Evolutionary conservation across 495 filamentous ascomycete genomes (phyloP).

Genomic region (Hyphodiscus hymeniophilus): DNA sequence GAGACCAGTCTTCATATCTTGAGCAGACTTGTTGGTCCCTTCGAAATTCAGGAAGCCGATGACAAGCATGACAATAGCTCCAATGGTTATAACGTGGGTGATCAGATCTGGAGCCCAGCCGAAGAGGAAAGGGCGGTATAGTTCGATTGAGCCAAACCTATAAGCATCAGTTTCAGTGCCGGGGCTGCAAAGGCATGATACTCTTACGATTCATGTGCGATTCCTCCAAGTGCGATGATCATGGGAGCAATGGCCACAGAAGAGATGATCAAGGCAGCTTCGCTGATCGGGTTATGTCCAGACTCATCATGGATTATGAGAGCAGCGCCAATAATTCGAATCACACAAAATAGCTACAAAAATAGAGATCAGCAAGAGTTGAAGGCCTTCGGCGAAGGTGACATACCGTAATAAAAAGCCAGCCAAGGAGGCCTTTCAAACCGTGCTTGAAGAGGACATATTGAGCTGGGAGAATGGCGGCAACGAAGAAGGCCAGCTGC

Average conservation of each 20-base stretch:
- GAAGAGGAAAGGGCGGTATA: neutral
- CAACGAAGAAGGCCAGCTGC: neutral
- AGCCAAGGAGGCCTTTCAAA: neutral
- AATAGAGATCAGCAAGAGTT: no score
- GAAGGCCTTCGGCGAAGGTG: no score
- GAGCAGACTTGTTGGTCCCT: neutral
- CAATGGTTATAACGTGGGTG: neutral
- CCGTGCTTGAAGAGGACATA: slow-evolving; percentile 3
- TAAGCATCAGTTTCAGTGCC: neutral
- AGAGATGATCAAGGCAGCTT: neutral
- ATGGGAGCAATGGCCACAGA: neutral
- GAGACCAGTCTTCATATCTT: slow-evolving; percentile 3
- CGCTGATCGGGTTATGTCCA: neutral
- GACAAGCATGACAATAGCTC: neutral
- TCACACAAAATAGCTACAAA: neutral
- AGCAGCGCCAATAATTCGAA: slow-evolving; percentile 1
- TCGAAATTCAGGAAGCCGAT: neutral
- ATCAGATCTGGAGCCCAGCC: neutral
- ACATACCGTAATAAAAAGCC: slow-evolving; percentile 1
- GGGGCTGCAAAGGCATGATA: neutral
- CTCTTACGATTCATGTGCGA: slow-evolving; percentile 1
- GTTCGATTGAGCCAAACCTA: neutral
- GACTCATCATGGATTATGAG: slow-evolving; percentile 1
- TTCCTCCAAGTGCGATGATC: slow-evolving; percentile 1
- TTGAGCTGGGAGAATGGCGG: neutral